phyloP scores from a whole-genome alignment of 352 stramenopile genomes.

The Pythium sukuiense region DNA sequence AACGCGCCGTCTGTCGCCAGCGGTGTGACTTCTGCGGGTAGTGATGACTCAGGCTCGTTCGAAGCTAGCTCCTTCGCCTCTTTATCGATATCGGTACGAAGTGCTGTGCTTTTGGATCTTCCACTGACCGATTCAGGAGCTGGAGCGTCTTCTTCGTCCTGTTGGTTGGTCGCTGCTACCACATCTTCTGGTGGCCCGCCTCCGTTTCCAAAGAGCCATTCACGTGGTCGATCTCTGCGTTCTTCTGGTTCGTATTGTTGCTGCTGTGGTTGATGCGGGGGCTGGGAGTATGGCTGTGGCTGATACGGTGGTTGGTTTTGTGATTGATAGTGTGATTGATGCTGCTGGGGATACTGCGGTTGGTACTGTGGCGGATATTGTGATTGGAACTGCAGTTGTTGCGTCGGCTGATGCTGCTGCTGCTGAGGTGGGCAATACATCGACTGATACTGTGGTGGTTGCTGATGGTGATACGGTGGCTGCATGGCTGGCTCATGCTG shows the following conservation, averaged over 20 bases:
- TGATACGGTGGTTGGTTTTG: neutral
- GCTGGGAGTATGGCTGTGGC: neutral
- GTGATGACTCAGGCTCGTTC: conserved; percentile 23
- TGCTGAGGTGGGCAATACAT: neutral
- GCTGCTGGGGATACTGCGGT: neutral
- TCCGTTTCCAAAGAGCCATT: conserved; percentile 10
- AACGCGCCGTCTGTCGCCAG: conserved; percentile 37
- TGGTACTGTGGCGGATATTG: neutral
- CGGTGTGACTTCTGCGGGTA: neutral
- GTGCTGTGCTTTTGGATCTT: neutral
- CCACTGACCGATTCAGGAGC: neutral
- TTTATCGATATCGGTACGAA: neutral
- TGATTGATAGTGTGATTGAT: neutral
- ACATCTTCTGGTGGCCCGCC: neutral
- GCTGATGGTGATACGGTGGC: neutral
- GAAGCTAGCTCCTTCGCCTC: conserved; percentile 8
- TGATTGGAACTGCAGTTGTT: neutral
- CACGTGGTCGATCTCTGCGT: neutral
- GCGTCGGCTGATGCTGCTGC: neutral
- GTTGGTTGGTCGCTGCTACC: neutral
- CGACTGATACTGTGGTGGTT: neutral
- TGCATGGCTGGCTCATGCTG: neutral
- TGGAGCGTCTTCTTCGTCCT: neutral
- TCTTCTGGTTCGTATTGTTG: conserved; percentile 1
- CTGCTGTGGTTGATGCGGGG: neutral